Percentiles rank a stretch among this genome's conserved stretches.
Evolutionary conservation across 148 eudicot genomes (phyloP).

Genomic region (Vaccinium darrowii): DNA sequence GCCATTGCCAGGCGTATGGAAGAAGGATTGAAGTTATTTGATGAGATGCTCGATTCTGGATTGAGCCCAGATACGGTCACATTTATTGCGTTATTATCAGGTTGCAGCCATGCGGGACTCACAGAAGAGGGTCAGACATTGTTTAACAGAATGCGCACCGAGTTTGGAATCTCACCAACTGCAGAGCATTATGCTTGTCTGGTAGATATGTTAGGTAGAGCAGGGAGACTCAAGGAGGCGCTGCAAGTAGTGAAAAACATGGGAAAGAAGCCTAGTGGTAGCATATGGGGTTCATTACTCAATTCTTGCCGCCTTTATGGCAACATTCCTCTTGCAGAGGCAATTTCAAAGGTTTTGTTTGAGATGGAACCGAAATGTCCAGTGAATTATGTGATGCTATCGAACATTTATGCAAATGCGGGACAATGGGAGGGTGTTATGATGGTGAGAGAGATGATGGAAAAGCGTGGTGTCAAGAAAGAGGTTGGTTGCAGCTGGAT

Average conservation of each 20-base stretch:
- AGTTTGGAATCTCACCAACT: conserved; percentile 28
- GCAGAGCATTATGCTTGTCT: conserved; percentile 52
- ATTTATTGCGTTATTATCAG: conserved; percentile 35
- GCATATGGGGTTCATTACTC: conserved; percentile 47
- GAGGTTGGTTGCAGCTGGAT: conserved; percentile 47
- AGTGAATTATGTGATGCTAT: conserved; percentile 37
- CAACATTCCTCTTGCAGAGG: conserved; percentile 33
- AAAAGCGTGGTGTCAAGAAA: conserved; percentile 31
- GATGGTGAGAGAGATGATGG: conserved; percentile 37
- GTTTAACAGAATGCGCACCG: conserved; percentile 32
- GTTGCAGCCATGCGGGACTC: conserved; percentile 34
- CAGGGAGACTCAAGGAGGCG: conserved; percentile 40
- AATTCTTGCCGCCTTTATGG: conserved; percentile 38
- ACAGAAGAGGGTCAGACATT: conserved; percentile 24
- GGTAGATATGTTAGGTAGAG: conserved; percentile 44
- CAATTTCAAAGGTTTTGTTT: conserved; percentile 28
- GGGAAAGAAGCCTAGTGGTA: conserved; percentile 42
- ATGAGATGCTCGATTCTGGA: conserved; percentile 35
- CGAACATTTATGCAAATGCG: conserved; percentile 44
- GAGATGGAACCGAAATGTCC: conserved; percentile 40
- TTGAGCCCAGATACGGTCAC: conserved; percentile 33
- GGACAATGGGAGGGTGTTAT: conserved; percentile 41
- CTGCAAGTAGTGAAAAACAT: conserved; percentile 30
- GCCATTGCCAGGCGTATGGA: conserved; percentile 30
- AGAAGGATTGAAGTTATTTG: conserved; percentile 31